Percentiles rank a stretch among this genome's conserved stretches.
These are phyloP conservation scores for Rhytidhysteron rufulum DNA, from an alignment of 2,329 filamentous ascomycete species.

Conservation along the genomic window DNA sequence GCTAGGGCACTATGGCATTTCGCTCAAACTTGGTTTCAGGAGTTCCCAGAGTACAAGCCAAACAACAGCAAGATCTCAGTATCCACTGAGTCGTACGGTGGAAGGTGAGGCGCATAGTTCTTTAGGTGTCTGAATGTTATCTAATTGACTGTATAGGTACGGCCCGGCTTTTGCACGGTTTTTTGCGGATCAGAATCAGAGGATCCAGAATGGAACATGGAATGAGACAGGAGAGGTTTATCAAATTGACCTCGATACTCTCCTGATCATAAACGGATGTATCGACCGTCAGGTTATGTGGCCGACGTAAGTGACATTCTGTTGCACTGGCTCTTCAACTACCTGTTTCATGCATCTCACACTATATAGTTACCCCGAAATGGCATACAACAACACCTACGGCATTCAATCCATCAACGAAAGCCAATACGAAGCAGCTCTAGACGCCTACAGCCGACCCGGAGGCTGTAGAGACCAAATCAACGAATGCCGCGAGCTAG, in stretches of 20 bases:
- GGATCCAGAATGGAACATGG: slow-evolving; percentile 43
- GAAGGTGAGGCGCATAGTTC: no score
- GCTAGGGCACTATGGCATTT: slow-evolving; percentile 58
- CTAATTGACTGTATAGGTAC: no score
- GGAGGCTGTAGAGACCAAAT: slow-evolving; percentile 55
- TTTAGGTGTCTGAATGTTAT: no score
- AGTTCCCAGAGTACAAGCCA: slow-evolving; percentile 60
- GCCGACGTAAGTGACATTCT: slow-evolving; percentile 21
- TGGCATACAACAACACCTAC: slow-evolving; percentile 59
- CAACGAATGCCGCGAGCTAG: slow-evolving; percentile 47
- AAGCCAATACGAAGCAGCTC: slow-evolving; percentile 43
- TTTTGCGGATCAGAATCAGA: slow-evolving; percentile 55
- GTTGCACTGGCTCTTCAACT: slow-evolving; percentile 1
- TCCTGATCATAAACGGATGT: slow-evolving; percentile 56
- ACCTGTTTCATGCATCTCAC: no score
- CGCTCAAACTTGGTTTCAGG: slow-evolving; percentile 58
- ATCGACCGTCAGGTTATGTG: slow-evolving; percentile 49
- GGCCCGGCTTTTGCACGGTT: slow-evolving; percentile 55
- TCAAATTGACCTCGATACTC: slow-evolving; percentile 45
- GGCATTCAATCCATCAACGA: slow-evolving; percentile 51
- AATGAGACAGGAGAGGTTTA: slow-evolving; percentile 30
- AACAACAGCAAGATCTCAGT: slow-evolving; percentile 55
- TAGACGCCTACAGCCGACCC: slow-evolving; percentile 41
- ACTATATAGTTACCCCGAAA: slow-evolving; percentile 49
- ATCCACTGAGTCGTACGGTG: slow-evolving; percentile 51